These are phyloP conservation scores for Penicillium glabrum DNA, from an alignment of 2,329 filamentous ascomycete species.

Conservation along the genomic window DNA sequence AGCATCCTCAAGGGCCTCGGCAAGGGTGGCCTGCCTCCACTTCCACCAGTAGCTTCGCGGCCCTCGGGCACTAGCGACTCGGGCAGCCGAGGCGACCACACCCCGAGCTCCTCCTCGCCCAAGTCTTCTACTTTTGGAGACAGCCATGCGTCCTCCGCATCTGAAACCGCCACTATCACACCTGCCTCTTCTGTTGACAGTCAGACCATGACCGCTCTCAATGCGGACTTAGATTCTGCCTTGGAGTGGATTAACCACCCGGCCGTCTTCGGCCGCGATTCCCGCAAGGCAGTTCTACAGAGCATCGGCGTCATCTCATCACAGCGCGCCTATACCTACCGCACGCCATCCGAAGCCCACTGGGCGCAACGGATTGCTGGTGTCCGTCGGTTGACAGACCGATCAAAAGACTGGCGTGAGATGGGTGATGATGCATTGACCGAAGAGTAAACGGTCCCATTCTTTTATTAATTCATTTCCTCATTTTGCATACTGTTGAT, in stretches of 20 bases:
- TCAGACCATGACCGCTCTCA: constrained; percentile 78
- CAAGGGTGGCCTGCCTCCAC: constrained; percentile 88
- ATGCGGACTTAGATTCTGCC: constrained; percentile 84
- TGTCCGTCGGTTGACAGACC: constrained; percentile 76
- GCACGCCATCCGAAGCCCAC: constrained; percentile 81
- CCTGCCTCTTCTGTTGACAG: constrained; percentile 76
- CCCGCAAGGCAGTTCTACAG: constrained; percentile 91
- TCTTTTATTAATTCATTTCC: not conserved
- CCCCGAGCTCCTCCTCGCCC: constrained; percentile 39
- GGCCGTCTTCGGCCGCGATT: constrained; percentile 89
- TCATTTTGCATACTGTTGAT: constrained; percentile 1
- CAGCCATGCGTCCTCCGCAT: constrained; percentile 33
- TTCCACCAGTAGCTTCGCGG: constrained; percentile 57
- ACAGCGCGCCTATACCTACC: constrained; percentile 90
- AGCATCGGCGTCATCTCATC: constrained; percentile 96
- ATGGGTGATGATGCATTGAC: constrained; percentile 71
- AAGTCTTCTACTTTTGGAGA: constrained; percentile 36
- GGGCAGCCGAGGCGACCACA: constrained; percentile 37
- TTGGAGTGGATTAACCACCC: constrained; percentile 98
- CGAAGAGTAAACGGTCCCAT: constrained; percentile 44
- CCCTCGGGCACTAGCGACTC: constrained; percentile 49
- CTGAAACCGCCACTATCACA: constrained; percentile 47
- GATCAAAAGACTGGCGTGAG: constrained; percentile 89
- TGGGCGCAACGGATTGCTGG: constrained; percentile 84
- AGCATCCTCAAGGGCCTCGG: constrained; percentile 94